These are phyloP conservation scores for Chlorociboria aeruginascens DNA, from an alignment of 495 filamentous ascomycete species.

Conservation along the genomic window DNA sequence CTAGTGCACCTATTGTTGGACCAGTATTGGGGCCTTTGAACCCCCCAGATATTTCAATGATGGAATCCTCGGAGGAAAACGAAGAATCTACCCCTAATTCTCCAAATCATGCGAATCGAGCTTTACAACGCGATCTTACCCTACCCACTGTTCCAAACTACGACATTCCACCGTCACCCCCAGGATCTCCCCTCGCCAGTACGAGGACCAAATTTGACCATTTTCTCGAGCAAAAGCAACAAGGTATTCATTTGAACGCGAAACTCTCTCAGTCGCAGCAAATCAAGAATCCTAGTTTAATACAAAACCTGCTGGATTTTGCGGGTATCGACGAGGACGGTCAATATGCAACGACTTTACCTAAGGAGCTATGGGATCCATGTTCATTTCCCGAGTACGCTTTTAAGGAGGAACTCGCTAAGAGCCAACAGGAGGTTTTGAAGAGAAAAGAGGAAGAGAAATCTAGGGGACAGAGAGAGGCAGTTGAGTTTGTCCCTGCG, in stretches of 20 bases:
- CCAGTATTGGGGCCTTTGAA: constrained; percentile 25
- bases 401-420: constrained; percentile 61
- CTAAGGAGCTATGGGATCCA: constrained; percentile 55
- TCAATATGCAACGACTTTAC: constrained; percentile 68
- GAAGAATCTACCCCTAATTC: constrained; percentile 38
- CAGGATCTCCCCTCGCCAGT: constrained; percentile 48
- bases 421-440: constrained; percentile 46
- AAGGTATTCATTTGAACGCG: constrained; percentile 84
- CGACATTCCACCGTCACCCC: constrained; percentile 75
- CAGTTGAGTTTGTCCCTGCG: constrained; percentile 68
- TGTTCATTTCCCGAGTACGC: constrained; percentile 53
- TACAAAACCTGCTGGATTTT: constrained; percentile 71
- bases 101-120: constrained; percentile 55
- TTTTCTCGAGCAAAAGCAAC: constrained; percentile 75
- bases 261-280: constrained; percentile 59
- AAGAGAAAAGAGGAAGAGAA: constrained; percentile 49
- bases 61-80: constrained; percentile 12
- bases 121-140: constrained; percentile 66
- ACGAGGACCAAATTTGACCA: constrained; percentile 66
- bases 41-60: constrained; percentile 6
- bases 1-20: constrained; percentile 33
- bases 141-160: constrained; percentile 70
- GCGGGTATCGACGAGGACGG: constrained; percentile 54
- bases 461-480: constrained; percentile 37
- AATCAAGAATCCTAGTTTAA: constrained; percentile 68